Conservation (phyloP, 2,329 filamentous ascomycete genomes). For the Stromatinia cepivora region DNA sequence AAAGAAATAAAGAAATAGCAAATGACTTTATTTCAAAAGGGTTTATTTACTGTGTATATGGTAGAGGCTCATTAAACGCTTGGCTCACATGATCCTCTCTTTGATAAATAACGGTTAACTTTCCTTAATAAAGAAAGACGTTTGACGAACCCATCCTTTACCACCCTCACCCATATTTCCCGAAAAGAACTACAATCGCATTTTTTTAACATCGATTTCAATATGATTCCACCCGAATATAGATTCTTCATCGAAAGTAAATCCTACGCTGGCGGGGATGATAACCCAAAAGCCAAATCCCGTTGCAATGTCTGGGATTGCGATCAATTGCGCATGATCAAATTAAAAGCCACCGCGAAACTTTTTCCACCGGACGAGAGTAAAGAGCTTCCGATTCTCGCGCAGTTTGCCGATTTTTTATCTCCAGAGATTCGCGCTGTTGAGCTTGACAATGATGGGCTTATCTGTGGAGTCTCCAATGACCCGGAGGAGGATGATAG, state of each 20-base stretch:
- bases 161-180: neutral
- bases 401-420: neutral
- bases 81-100: neutral
- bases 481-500: neutral
- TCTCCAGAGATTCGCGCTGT: neutral
- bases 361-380: neutral
- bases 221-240: neutral
- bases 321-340: conserved; percentile 1
- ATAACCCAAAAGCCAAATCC: neutral
- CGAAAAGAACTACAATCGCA: neutral
- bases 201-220: neutral
- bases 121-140: no score
- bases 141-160: neutral
- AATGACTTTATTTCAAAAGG: no score
- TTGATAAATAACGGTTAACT: neutral
- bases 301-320: neutral
- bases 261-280: rapidly evolving
- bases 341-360: neutral
- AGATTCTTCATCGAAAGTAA: neutral
- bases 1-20: no score
- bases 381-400: neutral
- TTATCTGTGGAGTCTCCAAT: neutral
- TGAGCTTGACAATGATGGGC: neutral
- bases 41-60: no score
- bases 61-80: no score